Evolutionary conservation across 306 rosid species (phyloP), one percentile per base, ranked within the genome.

Genomic region (Geum urbanum): DNA sequence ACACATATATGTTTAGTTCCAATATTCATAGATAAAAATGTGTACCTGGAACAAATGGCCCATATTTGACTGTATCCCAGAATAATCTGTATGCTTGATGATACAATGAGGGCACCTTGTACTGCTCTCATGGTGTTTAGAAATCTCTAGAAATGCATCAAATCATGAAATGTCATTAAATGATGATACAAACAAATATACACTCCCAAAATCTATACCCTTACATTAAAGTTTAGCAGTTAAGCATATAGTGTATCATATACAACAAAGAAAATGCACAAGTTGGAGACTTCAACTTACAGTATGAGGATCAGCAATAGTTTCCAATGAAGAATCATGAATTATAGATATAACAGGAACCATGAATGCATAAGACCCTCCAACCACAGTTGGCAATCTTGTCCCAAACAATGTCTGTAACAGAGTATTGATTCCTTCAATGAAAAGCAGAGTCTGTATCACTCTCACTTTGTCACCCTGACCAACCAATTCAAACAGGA

Each of bases 381-480:
- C 97, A 20, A 95, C 75, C 83, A 95, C 99, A 44, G 96, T 95
- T 24, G 99, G 99, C 56, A 95, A 82, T 76, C 99, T 79, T 35
- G 99, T 95, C 80, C 99, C 99, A 70, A 95, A 95, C 60, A 95
- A 86, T 27, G 99, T 91, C 76, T 95, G 99, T 60, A 95, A 78
- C 46, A 95, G 96, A 70, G 99, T 95, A 81, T 95, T 95, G 61
- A 95, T 75, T 67, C 99, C 99, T 86, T 89, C 87, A 67, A 89
- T 88, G 80, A 95, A 95, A 50, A 95, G 99, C 35, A 95, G 85
- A 27, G 95, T 91, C 80, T 95, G 99, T 32, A 95, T 83, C 80
- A 95, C 99, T 63, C 99, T 91, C 77, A 88, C 97, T 83, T 95
- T 95, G 83, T 95, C 99, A 80, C 76, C 95, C 99, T 95, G 87